Conservation (phyloP, 306 rosid species). For the Echinosophora koreensis region DNA sequence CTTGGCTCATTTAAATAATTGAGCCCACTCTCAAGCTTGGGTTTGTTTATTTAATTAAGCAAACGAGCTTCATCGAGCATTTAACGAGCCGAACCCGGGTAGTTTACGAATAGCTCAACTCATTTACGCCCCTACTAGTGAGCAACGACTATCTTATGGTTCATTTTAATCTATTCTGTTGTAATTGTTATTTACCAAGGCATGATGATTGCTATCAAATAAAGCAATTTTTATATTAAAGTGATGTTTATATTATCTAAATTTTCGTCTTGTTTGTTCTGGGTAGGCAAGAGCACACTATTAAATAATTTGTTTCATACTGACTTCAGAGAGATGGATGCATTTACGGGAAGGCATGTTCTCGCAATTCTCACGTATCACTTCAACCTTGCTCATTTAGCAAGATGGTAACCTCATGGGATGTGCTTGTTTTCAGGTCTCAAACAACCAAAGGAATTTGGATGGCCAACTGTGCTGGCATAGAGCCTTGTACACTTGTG, state of each 20-base stretch:
- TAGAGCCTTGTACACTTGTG: constrained; percentile 92
- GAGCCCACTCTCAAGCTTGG: too few relatives aligned
- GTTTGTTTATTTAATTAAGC: too few relatives aligned
- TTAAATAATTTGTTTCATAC: constrained; percentile 76
- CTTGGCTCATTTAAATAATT: too few relatives aligned
- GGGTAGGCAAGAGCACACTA: constrained; percentile 90
- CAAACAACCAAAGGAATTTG: constrained; percentile 97
- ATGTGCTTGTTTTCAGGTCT: constrained; percentile 65
- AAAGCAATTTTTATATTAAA: not conserved
- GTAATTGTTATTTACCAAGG: not conserved
- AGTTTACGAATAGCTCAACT: too few relatives aligned
- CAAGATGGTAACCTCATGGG: constrained; percentile 4
- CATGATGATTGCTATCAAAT: not conserved
- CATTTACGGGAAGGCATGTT: constrained; percentile 87
- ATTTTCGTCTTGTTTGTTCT: constrained; percentile 36
- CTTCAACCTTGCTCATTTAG: not conserved
- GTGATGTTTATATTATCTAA: constrained; percentile 12
- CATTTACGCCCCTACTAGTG: too few relatives aligned
- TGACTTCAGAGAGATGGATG: constrained; percentile 93
- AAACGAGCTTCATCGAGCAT: too few relatives aligned
- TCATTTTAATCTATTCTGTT: not conserved
- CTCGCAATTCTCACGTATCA: constrained; percentile 22
- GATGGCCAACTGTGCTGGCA: constrained; percentile 84
- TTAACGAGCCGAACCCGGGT: too few relatives aligned
- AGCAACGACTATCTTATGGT: constrained; percentile 25